Percentiles rank a stretch among this genome's conserved stretches.
These are phyloP conservation scores for Fraxinus dipetala DNA, from an alignment of 305 asterid genomes.

Conservation along the genomic window DNA sequence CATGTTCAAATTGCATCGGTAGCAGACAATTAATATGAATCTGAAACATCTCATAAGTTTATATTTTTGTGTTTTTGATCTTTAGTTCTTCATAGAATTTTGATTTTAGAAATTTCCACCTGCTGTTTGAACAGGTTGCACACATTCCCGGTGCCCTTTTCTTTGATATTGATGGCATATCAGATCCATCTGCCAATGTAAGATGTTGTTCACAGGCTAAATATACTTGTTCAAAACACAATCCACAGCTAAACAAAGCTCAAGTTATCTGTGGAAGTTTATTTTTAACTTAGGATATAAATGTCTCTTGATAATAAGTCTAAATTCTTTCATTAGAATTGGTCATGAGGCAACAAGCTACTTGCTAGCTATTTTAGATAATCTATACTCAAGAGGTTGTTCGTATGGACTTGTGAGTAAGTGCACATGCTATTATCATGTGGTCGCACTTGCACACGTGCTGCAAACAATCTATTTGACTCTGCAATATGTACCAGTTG, in stretches of 20 bases:
- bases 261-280: not conserved
- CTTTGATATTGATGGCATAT: constrained; percentile 85
- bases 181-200: constrained; percentile 75
- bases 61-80: not conserved
- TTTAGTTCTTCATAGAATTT: not conserved
- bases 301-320: not conserved
- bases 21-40: constrained; percentile 6
- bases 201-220: constrained; percentile 31
- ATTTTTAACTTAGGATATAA: not conserved
- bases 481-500: constrained; percentile 41
- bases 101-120: not conserved
- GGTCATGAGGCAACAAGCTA: not conserved
- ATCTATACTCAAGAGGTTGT: not conserved
- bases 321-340: not conserved
- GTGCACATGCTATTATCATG: not conserved
- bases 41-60: not conserved
- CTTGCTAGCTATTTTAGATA: not conserved
- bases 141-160: constrained; percentile 97
- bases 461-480: constrained; percentile 1
- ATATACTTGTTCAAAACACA: not conserved
- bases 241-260: not conserved
- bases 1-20: constrained; percentile 7
- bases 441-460: constrained; percentile 9
- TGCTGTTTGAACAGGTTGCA: constrained; percentile 61
- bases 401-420: not conserved